phyloP scores from a whole-genome alignment of 331 rosid genomes.

The Pyrus hybrid region DNA sequence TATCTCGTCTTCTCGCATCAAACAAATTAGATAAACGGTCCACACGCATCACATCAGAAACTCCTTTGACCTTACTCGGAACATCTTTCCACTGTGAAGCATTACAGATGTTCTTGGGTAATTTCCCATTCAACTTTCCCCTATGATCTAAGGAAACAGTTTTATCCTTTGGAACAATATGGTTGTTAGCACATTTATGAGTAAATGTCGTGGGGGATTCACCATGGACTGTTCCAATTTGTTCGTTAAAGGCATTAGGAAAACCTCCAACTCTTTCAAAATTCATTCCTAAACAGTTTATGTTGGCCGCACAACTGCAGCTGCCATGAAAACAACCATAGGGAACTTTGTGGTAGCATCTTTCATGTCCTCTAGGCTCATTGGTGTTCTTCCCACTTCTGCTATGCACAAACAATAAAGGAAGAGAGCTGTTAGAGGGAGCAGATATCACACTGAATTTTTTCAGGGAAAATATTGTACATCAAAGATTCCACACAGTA shows the following conservation, averaged over 20 bases:
- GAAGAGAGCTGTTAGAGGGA: neutral
- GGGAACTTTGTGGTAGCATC: constrained; percentile 24
- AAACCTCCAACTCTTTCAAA: constrained; percentile 28
- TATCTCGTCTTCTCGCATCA: constrained; percentile 25
- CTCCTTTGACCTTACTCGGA: constrained; percentile 45
- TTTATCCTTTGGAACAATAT: constrained; percentile 8
- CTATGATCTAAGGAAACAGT: constrained; percentile 18
- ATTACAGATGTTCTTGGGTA: constrained; percentile 14
- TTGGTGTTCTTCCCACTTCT: constrained; percentile 20
- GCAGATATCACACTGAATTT: neutral
- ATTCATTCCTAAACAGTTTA: constrained; percentile 19
- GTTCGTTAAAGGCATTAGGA: constrained; percentile 12
- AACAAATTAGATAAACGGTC: constrained; percentile 24
- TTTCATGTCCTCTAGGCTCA: constrained; percentile 28
- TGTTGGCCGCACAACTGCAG: constrained; percentile 14
- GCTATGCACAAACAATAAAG: constrained; percentile 30
- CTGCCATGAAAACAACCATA: constrained; percentile 18
- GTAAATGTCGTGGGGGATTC: constrained; percentile 21
- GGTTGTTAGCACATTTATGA: constrained; percentile 29
- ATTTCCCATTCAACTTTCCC: constrained; percentile 20
- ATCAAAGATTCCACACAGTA: neutral
- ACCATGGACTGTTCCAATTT: constrained; percentile 15
- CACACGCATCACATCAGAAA: constrained; percentile 20
- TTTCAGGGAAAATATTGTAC: neutral
- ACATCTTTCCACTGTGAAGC: constrained; percentile 60